Conservation (phyloP, 2,329 filamentous ascomycete genomes). For the Trichoderma sp. region DNA sequence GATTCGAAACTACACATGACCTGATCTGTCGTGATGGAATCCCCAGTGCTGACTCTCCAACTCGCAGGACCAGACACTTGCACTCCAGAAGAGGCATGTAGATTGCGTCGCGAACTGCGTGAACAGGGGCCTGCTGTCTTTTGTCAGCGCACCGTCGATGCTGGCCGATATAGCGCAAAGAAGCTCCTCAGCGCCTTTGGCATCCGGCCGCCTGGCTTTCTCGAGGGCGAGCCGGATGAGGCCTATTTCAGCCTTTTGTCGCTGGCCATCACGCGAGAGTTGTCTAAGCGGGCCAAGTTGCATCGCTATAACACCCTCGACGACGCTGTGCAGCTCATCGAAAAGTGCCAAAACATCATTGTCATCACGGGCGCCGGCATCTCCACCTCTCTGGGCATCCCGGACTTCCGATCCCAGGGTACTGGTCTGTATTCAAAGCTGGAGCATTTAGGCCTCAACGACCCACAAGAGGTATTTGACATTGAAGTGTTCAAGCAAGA, state of each 20-base stretch:
- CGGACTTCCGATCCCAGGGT: constrained; percentile 92
- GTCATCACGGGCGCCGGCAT: constrained; percentile 96
- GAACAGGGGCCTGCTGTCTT: constrained; percentile 77
- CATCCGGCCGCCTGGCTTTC: constrained; percentile 70
- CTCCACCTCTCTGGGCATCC: constrained; percentile 93
- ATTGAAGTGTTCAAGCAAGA: constrained; percentile 84
- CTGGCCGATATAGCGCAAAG: constrained; percentile 71
- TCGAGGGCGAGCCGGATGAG: constrained; percentile 68
- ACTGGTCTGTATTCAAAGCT: constrained; percentile 89
- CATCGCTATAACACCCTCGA: constrained; percentile 79
- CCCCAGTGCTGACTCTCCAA: neutral
- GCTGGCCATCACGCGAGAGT: constrained; percentile 75
- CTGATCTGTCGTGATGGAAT: neutral
- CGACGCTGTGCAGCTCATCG: constrained; percentile 78
- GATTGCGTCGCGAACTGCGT: constrained; percentile 70
- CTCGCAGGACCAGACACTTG: constrained; percentile 43
- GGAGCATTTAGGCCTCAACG: constrained; percentile 71
- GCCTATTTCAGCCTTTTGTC: constrained; percentile 74
- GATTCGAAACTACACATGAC: neutral
- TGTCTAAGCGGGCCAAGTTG: constrained; percentile 80
- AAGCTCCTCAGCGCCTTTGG: constrained; percentile 87
- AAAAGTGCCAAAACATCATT: constrained; percentile 78
- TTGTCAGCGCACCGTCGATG: constrained; percentile 69
- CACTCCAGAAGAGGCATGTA: constrained; percentile 67
- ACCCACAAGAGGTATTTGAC: constrained; percentile 95